phyloP scores from a whole-genome alignment of 352 stramenopile species.

The Phytophthora meadii region DNA sequence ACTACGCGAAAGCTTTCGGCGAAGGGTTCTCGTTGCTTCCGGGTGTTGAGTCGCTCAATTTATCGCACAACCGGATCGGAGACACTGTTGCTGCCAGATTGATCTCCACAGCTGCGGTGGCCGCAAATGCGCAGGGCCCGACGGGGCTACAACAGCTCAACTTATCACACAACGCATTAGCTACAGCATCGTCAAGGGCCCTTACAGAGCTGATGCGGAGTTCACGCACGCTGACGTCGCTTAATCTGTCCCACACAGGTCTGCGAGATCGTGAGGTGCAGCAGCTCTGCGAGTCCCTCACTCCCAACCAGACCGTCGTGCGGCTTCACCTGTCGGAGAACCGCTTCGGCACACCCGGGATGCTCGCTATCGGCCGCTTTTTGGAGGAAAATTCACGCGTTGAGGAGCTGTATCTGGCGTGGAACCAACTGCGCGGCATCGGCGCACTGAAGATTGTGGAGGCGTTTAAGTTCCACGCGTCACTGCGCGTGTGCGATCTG shows the following conservation, averaged over 20 bases:
- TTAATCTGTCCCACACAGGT: conserved; percentile 75
- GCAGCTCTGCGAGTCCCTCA: conserved; percentile 77
- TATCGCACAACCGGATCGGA: conserved; percentile 76
- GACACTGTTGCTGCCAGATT: conserved; percentile 64
- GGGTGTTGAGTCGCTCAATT: conserved; percentile 70
- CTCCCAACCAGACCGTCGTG: conserved; percentile 71
- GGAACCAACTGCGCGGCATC: conserved; percentile 76
- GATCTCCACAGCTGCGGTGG: conserved; percentile 40
- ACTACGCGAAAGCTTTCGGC: conserved; percentile 63
- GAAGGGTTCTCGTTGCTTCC: conserved; percentile 69
- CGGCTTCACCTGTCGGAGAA: conserved; percentile 81
- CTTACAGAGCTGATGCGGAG: conserved; percentile 48
- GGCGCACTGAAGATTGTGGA: conserved; percentile 79
- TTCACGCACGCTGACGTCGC: conserved; percentile 59
- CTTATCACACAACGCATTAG: conserved; percentile 67
- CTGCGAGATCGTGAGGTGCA: conserved; percentile 67
- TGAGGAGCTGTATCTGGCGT: conserved; percentile 80
- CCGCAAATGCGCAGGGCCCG: conserved; percentile 16
- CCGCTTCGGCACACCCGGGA: conserved; percentile 62
- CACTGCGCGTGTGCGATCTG: conserved; percentile 72
- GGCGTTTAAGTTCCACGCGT: conserved; percentile 76
- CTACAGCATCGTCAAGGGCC: conserved; percentile 42
- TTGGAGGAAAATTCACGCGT: conserved; percentile 79
- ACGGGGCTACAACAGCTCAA: conserved; percentile 64
- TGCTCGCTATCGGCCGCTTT: conserved; percentile 72